These are phyloP conservation scores for Schwanniomyces yamadae DNA, from an alignment of 805 yeast genomes.

Conservation along the genomic window DNA sequence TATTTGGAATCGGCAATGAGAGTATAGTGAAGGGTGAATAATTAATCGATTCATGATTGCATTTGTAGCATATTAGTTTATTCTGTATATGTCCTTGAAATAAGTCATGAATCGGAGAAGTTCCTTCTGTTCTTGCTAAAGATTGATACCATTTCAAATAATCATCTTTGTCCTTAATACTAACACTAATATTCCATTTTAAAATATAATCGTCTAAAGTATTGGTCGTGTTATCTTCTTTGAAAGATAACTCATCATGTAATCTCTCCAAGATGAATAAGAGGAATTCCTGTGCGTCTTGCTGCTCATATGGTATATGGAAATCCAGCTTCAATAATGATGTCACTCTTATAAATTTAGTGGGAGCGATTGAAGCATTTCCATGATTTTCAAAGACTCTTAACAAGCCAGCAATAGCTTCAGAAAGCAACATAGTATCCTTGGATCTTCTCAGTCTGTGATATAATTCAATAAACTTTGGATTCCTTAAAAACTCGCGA, in stretches of 20 bases:
- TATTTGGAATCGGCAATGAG: constrained; percentile 58
- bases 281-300: constrained; percentile 77
- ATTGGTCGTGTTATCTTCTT: constrained; percentile 20
- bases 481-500: constrained; percentile 40
- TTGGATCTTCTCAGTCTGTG: constrained; percentile 15
- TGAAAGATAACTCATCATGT: constrained; percentile 59
- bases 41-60: constrained; percentile 59
- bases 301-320: constrained; percentile 71
- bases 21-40: constrained; percentile 62
- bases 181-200: constrained; percentile 33
- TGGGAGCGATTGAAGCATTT: constrained; percentile 62
- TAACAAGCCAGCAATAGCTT: constrained; percentile 54
- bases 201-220: constrained; percentile 24
- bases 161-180: constrained; percentile 40
- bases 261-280: constrained; percentile 63
- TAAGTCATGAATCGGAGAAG: constrained; percentile 62
- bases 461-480: constrained; percentile 25
- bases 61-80: constrained; percentile 58
- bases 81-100: constrained; percentile 77
- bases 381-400: constrained; percentile 59
- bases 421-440: constrained; percentile 36
- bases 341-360: constrained; percentile 55
- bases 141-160: constrained; percentile 63
- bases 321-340: constrained; percentile 61
- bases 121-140: constrained; percentile 53